Base-by-base conservation (phyloP, 345 rosid genomes). In the Salix caprea region DNA sequence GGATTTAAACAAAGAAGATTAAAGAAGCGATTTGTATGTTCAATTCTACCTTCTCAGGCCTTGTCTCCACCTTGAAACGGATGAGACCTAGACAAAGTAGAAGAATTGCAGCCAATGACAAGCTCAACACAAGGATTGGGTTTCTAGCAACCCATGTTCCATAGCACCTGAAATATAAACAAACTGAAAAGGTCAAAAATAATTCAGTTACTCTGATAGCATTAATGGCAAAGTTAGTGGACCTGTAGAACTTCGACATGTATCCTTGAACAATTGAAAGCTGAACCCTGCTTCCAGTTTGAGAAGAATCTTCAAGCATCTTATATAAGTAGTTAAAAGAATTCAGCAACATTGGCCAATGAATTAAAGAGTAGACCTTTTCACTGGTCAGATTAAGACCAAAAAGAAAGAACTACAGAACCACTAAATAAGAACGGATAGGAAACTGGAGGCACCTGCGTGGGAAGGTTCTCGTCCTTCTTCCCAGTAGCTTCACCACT, bases 111-210 rank as follows among this genome's bases (percentile, higher is more conserved):
- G 85, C 86, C 82, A 93, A 61, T 44, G 99, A 96, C 77, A 85
- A 82, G 80, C 83, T 81, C 85, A 96, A 80, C 36, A 90, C 87
- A 12, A 90, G 89, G 74, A 84, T 73, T 61, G 97, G 99, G 85
- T 91, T 88, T 89, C 94, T 85, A 67, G 98, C 98, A 80, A 93
- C 97, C 97, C 92, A 93, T 19, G 89, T 83, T 74, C 99, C 99
- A 78, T 96, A 96, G 73, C 87, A 86, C 87, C 99, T 96, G 92
- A 73, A 82, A 58, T 71, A 82, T 36, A 82, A 74, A 79, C 37
- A 18, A 67, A 32, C 65, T 50, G 26, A 66, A 66, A 39, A 34
- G 73, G 70, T 77, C 10, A 76, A 69, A 79, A 65, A 60, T 66
- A 73, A 65, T 76, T 64, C 75, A 62, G 54, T 21, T 4, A 34